Conservation (phyloP, 2,329 filamentous ascomycete species). For the Epichloe gansuensis region DNA sequence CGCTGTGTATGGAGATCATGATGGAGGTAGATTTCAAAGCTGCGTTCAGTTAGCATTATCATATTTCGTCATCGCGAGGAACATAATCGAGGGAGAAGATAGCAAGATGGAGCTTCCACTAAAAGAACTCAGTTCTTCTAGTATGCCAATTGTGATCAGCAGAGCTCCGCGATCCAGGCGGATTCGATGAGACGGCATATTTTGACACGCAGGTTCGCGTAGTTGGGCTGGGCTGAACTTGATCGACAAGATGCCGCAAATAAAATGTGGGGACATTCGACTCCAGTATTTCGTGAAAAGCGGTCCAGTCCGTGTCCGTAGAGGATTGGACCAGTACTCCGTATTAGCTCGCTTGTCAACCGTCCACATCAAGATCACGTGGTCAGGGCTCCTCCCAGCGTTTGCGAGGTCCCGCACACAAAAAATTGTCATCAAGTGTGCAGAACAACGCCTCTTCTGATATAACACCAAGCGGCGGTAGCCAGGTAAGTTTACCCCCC, state of each 20-base stretch:
- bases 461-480: constrained; percentile 28
- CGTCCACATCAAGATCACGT: constrained; percentile 17
- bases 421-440: constrained; percentile 22
- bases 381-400: constrained; percentile 21
- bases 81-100: background rate
- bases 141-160: background rate
- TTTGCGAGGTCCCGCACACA: constrained; percentile 21
- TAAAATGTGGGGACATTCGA: background rate
- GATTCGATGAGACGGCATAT: background rate
- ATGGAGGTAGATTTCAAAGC: background rate
- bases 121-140: background rate
- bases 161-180: background rate
- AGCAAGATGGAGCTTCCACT: background rate
- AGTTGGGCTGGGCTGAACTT: background rate
- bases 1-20: background rate
- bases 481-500: constrained; percentile 22
- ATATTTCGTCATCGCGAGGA: background rate
- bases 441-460: constrained; percentile 17
- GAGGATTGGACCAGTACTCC: background rate
- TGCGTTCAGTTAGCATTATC: constrained; percentile 1
- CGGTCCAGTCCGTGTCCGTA: background rate
- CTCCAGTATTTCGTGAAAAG: background rate
- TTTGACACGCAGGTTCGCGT: background rate
- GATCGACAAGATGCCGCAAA: background rate
- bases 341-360: constrained; percentile 4